These are phyloP conservation scores for Saccharomyces hybrid DNA, from an alignment of 1,139 yeast species.

Conservation along the genomic window DNA sequence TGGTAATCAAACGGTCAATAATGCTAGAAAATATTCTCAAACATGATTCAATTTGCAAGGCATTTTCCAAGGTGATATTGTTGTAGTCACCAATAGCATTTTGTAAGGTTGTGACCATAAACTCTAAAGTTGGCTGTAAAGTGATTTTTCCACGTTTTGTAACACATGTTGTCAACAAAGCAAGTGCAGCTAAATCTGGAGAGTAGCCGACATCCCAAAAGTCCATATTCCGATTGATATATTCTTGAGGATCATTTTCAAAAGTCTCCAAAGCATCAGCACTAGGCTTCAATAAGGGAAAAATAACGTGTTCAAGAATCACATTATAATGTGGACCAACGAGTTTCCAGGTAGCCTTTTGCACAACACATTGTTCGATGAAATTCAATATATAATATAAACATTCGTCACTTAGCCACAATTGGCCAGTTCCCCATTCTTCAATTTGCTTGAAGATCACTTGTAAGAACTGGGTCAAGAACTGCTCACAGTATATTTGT, in stretches of 20 bases:
- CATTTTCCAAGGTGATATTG: slow-evolving; percentile 47
- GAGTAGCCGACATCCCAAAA: slow-evolving; percentile 50
- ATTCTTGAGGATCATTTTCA: slow-evolving; percentile 87
- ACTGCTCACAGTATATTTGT: slow-evolving; percentile 42
- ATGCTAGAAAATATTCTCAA: slow-evolving; percentile 72
- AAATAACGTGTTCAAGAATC: slow-evolving; percentile 64
- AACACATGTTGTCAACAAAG: slow-evolving; percentile 57
- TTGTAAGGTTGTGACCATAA: slow-evolving; percentile 52
- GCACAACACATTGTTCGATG: slow-evolving; percentile 61
- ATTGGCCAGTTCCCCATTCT: slow-evolving; percentile 55
- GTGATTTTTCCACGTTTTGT: slow-evolving; percentile 57
- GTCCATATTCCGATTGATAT: slow-evolving; percentile 73
- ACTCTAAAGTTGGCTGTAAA: slow-evolving; percentile 56
- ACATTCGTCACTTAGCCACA: slow-evolving; percentile 67
- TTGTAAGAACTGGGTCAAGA: slow-evolving; percentile 66
- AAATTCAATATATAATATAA: slow-evolving; percentile 63
- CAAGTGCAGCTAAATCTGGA: slow-evolving; percentile 64
- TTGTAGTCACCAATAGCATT: slow-evolving; percentile 30
- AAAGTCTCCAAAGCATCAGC: slow-evolving; percentile 66
- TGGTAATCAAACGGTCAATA: slow-evolving; percentile 48
- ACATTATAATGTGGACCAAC: slow-evolving; percentile 64
- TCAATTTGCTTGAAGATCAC: slow-evolving; percentile 62
- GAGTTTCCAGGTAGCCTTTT: slow-evolving; percentile 62
- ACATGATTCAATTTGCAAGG: slow-evolving; percentile 73
- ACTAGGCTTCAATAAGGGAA: slow-evolving; percentile 69